Percentiles rank a stretch among this genome's conserved stretches.
These are phyloP conservation scores for Plectranthus barbatus DNA, from an alignment of 257 asterid genomes.

Conservation along the genomic window DNA sequence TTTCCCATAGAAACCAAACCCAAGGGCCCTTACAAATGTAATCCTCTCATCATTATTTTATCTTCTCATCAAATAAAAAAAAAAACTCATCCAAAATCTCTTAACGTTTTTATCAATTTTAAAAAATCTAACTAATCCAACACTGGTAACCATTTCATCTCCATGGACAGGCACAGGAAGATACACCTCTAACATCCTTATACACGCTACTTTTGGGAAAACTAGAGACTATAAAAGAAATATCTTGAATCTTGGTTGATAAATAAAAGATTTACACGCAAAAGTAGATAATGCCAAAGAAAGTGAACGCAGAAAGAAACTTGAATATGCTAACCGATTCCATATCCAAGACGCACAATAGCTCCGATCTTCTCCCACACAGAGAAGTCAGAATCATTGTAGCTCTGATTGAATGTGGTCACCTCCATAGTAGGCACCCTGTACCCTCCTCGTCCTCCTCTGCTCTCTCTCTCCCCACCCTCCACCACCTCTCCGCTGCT, in stretches of 20 bases:
- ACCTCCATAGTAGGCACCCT: slow-evolving; percentile 79
- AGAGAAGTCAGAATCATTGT: slow-evolving; percentile 63
- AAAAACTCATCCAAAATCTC: background rate
- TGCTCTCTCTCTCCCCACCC: slow-evolving; percentile 27
- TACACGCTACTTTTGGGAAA: background rate
- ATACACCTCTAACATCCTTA: background rate
- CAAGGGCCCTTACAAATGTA: background rate
- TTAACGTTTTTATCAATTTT: background rate
- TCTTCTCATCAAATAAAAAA: background rate
- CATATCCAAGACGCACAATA: slow-evolving; percentile 83
- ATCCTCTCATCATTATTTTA: background rate
- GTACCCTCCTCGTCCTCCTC: slow-evolving; percentile 27
- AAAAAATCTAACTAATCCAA: background rate
- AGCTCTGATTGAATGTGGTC: slow-evolving; percentile 68
- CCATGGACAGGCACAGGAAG: background rate
- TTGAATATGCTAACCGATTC: slow-evolving; percentile 50
- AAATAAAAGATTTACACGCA: background rate
- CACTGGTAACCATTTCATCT: background rate
- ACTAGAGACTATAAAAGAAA: too few relatives aligned
- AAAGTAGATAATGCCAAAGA: background rate
- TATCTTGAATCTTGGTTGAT: too few relatives aligned
- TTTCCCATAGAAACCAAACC: background rate
- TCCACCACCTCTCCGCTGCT: slow-evolving; percentile 32
- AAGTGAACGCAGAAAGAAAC: background rate
- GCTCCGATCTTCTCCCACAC: slow-evolving; percentile 98